Conservation (phyloP, 257 asterid species). For the Misopates orontium region DNA sequence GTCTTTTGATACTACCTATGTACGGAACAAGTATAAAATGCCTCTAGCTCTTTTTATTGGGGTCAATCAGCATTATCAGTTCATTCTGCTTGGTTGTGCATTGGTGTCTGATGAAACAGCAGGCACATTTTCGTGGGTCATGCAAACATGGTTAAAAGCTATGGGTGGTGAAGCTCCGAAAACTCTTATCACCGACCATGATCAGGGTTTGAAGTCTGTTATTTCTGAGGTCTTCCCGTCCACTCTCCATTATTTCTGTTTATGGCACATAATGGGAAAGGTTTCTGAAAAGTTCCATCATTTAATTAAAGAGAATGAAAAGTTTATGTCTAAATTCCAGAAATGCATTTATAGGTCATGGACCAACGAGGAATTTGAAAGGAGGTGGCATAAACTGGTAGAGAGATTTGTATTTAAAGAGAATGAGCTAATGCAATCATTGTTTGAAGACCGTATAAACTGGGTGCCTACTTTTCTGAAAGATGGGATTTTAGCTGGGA, state of each 20-base stretch:
- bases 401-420: conserved; percentile 74
- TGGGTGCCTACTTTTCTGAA: conserved; percentile 78
- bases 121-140: conserved; percentile 77
- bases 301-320: conserved; percentile 69
- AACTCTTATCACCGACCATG: conserved; percentile 77
- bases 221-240: conserved; percentile 67
- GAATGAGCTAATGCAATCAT: conserved; percentile 57
- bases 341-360: conserved; percentile 76
- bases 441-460: conserved; percentile 69
- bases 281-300: conserved; percentile 63
- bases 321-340: conserved; percentile 62
- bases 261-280: conserved; percentile 82
- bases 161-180: conserved; percentile 88
- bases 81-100: conserved; percentile 93
- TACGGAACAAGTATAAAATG: conserved; percentile 82
- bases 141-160: conserved; percentile 84
- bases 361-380: conserved; percentile 80
- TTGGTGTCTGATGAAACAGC: conserved; percentile 75
- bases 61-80: conserved; percentile 95
- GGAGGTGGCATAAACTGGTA: conserved; percentile 77
- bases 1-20: conserved; percentile 80
- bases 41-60: conserved; percentile 82
- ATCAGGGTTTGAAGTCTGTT: conserved; percentile 54
- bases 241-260: conserved; percentile 58
- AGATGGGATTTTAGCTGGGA: conserved; percentile 79